These are phyloP conservation scores for Leishmania tropica DNA, from an alignment of 208 protist genomes.

Conservation along the genomic window DNA sequence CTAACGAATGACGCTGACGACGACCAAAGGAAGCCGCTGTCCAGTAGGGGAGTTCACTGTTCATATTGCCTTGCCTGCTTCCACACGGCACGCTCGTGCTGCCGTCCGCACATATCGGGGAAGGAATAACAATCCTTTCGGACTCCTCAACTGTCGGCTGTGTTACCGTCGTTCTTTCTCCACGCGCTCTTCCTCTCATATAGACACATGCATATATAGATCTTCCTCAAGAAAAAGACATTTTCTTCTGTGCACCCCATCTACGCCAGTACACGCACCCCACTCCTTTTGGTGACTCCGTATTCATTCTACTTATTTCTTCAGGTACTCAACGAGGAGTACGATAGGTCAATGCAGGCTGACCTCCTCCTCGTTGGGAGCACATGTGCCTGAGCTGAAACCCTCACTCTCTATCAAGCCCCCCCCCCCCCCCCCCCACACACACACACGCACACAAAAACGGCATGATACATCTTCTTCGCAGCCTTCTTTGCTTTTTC, in stretches of 20 bases:
- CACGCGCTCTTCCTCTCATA: no score
- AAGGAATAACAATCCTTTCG: background rate
- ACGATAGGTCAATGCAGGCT: background rate
- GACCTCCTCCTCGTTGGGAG: constrained; percentile 32
- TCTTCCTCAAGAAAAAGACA: background rate
- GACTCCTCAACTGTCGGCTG: background rate
- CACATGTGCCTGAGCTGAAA: no score
- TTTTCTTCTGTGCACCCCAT: background rate
- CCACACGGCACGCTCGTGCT: background rate
- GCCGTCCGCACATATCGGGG: background rate
- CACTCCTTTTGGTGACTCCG: background rate
- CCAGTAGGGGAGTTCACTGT: background rate
- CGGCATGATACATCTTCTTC: background rate
- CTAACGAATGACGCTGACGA: background rate
- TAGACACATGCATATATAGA: no score
- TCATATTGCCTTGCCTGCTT: background rate
- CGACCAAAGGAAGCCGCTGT: background rate
- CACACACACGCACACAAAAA: no score
- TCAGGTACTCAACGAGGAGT: background rate
- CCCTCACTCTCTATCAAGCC: no score
- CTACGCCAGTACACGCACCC: background rate
- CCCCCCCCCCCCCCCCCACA: no score
- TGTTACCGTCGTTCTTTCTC: background rate
- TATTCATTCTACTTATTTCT: background rate
- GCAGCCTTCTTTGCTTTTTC: background rate